phyloP scores from a whole-genome alignment of 1,284 basidiomycete genomes.

The Fomitiporia mediterranea region DNA sequence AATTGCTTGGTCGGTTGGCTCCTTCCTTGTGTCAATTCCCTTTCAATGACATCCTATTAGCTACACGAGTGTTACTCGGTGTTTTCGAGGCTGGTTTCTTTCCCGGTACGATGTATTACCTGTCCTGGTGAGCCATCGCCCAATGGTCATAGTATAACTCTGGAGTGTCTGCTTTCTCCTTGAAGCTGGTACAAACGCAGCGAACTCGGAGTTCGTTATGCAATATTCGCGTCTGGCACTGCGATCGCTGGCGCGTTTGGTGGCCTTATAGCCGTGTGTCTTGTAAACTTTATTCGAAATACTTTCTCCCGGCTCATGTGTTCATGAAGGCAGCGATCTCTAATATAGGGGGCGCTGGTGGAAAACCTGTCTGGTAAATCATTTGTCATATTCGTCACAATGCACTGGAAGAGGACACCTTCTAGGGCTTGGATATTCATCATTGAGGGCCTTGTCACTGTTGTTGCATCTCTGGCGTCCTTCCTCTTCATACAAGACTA shows the following conservation, averaged over 20 bases:
- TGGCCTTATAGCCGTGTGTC: constrained; percentile 56
- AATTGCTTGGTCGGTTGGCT: constrained; percentile 58
- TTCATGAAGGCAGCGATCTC: constrained; percentile 62
- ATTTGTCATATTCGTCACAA: no score
- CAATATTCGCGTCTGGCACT: constrained; percentile 70
- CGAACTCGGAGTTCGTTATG: constrained; percentile 60
- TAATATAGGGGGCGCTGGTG: constrained; percentile 64
- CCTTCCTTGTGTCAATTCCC: no score
- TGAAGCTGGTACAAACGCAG: constrained; percentile 57
- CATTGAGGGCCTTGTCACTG: constrained; percentile 59
- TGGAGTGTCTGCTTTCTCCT: not conserved
- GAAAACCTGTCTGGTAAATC: constrained; percentile 44
- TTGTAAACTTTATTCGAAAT: not conserved
- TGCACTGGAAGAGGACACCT: not conserved
- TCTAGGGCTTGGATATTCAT: constrained; percentile 71
- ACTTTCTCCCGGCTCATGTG: not conserved
- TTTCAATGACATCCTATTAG: no score
- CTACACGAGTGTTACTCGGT: constrained; percentile 60
- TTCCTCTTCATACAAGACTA: constrained; percentile 80
- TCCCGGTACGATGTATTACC: constrained; percentile 60
- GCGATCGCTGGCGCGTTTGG: constrained; percentile 70
- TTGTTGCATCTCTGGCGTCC: constrained; percentile 57
- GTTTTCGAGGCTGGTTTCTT: constrained; percentile 68
- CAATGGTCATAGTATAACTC: no score
- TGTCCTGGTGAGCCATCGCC: constrained; percentile 57